These are phyloP conservation scores for Globisporangium polare DNA, from an alignment of 352 stramenopile species.

Conservation along the genomic window DNA sequence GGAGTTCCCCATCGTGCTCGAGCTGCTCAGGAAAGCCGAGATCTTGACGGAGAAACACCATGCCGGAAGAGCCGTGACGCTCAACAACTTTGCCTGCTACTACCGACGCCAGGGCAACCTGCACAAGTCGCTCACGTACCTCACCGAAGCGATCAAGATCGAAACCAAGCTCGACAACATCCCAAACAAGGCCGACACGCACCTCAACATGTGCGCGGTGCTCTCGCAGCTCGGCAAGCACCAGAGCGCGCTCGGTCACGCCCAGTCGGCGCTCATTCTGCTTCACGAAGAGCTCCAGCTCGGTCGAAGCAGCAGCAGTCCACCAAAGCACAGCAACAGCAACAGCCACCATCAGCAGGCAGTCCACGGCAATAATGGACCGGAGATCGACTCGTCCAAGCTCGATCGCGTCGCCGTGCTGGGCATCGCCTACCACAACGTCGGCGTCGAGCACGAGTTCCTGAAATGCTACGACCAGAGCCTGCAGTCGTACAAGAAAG, in stretches of 20 bases:
- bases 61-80: constrained; percentile 83
- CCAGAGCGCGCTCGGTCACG: constrained; percentile 87
- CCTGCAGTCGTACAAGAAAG: constrained; percentile 91
- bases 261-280: constrained; percentile 89
- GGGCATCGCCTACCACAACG: constrained; percentile 94
- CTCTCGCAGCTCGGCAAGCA: constrained; percentile 91
- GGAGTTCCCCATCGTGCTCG: constrained; percentile 88
- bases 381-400: constrained; percentile 36
- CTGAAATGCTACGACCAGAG: constrained; percentile 90
- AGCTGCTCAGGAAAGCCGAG: constrained; percentile 93
- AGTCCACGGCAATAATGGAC: neutral
- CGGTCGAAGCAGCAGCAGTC: constrained; percentile 9
- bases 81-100: constrained; percentile 95
- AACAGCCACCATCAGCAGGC: neutral
- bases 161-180: constrained; percentile 83
- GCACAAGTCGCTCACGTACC: constrained; percentile 87
- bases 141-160: constrained; percentile 93
- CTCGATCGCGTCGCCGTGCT: constrained; percentile 90
- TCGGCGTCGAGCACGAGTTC: constrained; percentile 95
- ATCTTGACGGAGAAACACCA: constrained; percentile 90
- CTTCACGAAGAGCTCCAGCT: constrained; percentile 91
- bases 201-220: constrained; percentile 94
- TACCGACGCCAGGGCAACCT: constrained; percentile 90
- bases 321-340: constrained; percentile 20
- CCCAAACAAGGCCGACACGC: constrained; percentile 90